Percentiles rank a stretch among this genome's conserved stretches.
Conservation (phyloP, 23 red algal genomes). For the Pyropia yezoensis region DNA sequence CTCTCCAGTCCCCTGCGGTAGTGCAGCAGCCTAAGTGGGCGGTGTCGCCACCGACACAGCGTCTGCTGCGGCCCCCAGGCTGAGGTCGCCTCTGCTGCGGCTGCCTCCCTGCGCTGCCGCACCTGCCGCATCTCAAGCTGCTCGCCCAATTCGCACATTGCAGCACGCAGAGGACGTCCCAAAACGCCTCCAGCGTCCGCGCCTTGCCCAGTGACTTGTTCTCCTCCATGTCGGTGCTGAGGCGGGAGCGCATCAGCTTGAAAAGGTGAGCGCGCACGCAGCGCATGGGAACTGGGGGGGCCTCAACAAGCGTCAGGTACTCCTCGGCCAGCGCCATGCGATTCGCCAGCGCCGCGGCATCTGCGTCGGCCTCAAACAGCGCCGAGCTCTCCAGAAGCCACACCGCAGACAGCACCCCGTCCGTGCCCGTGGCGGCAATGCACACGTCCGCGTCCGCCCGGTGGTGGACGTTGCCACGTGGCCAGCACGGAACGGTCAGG, state of each 20-base stretch:
- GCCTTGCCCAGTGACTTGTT: slow-evolving; percentile 44
- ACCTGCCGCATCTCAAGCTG: no score
- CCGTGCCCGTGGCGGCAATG: slow-evolving; percentile 51
- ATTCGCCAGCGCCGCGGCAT: slow-evolving; percentile 2
- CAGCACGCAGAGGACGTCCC: slow-evolving; percentile 8
- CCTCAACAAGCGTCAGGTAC: slow-evolving; percentile 64
- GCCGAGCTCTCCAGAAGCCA: slow-evolving; percentile 76
- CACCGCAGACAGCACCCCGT: slow-evolving; percentile 76
- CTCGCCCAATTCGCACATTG: no score
- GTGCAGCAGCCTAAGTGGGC: no score
- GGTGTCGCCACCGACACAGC: no score
- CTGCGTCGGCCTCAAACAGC: slow-evolving; percentile 21
- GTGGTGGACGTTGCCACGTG: slow-evolving; percentile 75
- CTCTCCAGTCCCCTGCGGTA: no score
- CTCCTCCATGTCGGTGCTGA: slow-evolving; percentile 55
- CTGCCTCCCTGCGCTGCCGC: no score
- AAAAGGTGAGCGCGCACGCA: slow-evolving; percentile 73
- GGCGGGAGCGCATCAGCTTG: slow-evolving; percentile 47
- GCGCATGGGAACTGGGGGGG: slow-evolving; percentile 29
- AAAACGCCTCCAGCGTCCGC: slow-evolving; percentile 24
- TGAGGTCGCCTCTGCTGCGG: no score
- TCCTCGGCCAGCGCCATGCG: slow-evolving; percentile 50
- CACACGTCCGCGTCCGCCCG: slow-evolving; percentile 52
- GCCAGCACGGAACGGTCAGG: slow-evolving; percentile 83
- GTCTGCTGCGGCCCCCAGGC: no score